Evolutionary conservation across 2,329 filamentous ascomycete genomes (phyloP), one percentile per base, ranked within the genome.

Genomic region (Colletotrichum lupini): DNA sequence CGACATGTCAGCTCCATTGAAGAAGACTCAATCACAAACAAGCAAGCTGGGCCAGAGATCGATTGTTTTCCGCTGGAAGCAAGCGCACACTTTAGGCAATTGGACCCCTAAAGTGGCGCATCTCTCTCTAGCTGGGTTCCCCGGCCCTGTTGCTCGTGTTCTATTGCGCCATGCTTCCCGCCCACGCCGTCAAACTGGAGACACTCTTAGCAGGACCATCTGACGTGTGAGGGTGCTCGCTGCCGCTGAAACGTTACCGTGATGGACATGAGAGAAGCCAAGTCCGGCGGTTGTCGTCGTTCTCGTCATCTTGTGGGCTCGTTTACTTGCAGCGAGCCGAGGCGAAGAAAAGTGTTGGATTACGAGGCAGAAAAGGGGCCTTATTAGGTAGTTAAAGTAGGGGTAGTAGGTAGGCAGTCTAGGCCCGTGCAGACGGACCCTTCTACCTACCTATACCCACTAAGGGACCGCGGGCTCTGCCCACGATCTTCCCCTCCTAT

Each of bases 181-280:
- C 19, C n/a, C 55, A 14, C 26, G 26, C 55, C 16, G 26, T 57
- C 28, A 16, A n/a, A 16, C 7, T 7, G 12, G 14, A 11, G 24
- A 19, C 26, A 6, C 26, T 26, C 9, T 22, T 61, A 24, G 42
- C 16, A 14, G 16, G 11, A 14, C 19, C 14, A 28, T 35, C 46
- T 32, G 30, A 55, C 28, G 30, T 32, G 42, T 24, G 24, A n/a
- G 42, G 32, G 30, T 24, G 11, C 22, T 11, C 9, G 28, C 53
- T 61, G 57, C 28, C n/a, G 32, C 26, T 57, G 59, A 49, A 57
- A 69, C 67, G 67, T 58, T 69, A 24, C 67, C 12, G 30, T 53
- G 42, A 59, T 30, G 37, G 28, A 35, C 61, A 8, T 28, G 37
- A 22, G 56, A 16, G 16, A 14, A 57, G 28, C 22, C 32, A 49